Conservation (phyloP, 495 filamentous ascomycete genomes). For the Staphylotrichum longicolle region DNA sequence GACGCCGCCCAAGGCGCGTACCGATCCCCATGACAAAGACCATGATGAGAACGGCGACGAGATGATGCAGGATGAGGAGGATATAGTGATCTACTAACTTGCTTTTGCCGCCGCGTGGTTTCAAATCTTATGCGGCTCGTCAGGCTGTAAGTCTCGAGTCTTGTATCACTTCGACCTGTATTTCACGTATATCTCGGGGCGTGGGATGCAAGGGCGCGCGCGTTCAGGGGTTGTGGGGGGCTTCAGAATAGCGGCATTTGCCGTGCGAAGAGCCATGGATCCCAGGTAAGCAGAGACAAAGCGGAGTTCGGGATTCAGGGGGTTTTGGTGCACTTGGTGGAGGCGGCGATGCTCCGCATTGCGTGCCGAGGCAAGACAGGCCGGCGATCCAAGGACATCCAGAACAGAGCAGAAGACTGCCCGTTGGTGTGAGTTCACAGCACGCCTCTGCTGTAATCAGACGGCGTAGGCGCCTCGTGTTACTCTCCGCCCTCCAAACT, state of each 20-base stretch:
- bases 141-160: conserved; percentile 6
- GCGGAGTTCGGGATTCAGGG: conserved; percentile 12
- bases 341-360: neutral
- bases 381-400: neutral
- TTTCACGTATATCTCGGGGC: neutral
- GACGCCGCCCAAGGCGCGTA: conserved; percentile 19
- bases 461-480: too few species aligned
- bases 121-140: neutral
- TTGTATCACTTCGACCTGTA: neutral
- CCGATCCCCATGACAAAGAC: conserved; percentile 40
- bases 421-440: too few species aligned
- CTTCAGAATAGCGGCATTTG: neutral
- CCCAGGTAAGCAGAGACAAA: conserved; percentile 7
- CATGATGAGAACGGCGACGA: conserved; percentile 69
- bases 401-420: too few species aligned
- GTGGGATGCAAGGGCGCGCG: neutral
- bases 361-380: neutral
- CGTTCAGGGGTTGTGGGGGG: neutral
- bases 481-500: too few species aligned
- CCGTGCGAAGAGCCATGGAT: neutral
- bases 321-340: neutral
- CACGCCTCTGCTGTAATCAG: too few species aligned
- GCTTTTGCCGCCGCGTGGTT: neutral
- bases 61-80: conserved; percentile 73
- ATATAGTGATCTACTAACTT: conserved; percentile 78